Percentiles rank a stretch among this genome's conserved stretches.
Evolutionary conservation across 2,329 filamentous ascomycete species (phyloP).

Genomic region (Bisporella sp.): DNA sequence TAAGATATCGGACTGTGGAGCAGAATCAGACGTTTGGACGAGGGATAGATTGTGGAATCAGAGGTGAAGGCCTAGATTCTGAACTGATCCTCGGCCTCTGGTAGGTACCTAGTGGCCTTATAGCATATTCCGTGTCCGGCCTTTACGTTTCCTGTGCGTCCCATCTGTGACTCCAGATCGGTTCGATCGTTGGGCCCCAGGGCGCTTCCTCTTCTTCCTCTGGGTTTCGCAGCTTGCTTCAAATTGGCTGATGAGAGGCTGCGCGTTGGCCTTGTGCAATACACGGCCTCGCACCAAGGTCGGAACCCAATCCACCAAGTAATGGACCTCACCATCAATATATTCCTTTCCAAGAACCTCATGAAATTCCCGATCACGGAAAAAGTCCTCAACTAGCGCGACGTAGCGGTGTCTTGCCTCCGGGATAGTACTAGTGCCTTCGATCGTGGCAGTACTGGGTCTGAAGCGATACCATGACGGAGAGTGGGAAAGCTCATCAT

Average conservation of each 20-base stretch:
- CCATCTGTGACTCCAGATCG: not conserved
- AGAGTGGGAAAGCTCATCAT: not conserved
- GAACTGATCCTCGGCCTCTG: too few relatives aligned
- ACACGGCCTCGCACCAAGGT: not conserved
- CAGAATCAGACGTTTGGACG: too few relatives aligned
- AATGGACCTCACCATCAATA: conserved; percentile 3
- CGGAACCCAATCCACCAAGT: conserved; percentile 2
- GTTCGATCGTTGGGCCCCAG: not conserved
- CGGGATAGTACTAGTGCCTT: not conserved
- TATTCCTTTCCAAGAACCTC: conserved; percentile 1
- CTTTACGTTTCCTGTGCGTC: not conserved
- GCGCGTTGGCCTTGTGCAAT: not conserved
- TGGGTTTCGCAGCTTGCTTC: conserved; percentile 1
- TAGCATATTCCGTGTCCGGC: not conserved
- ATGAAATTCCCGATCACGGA: conserved; percentile 1
- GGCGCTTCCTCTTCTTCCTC: not conserved
- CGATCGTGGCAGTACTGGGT: not conserved
- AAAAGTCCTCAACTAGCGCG: not conserved
- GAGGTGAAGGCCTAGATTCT: too few relatives aligned
- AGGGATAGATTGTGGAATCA: too few relatives aligned
- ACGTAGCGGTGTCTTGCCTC: not conserved
- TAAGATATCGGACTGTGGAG: too few relatives aligned
- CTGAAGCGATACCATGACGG: conserved; percentile 1
- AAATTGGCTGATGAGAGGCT: conserved; percentile 1
- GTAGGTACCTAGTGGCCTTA: not conserved